Percentiles rank a stretch among this genome's conserved stretches.
phyloP scores from a whole-genome alignment of 164 flowering plant species.

The grape (Vitis vinifera) region DNA sequence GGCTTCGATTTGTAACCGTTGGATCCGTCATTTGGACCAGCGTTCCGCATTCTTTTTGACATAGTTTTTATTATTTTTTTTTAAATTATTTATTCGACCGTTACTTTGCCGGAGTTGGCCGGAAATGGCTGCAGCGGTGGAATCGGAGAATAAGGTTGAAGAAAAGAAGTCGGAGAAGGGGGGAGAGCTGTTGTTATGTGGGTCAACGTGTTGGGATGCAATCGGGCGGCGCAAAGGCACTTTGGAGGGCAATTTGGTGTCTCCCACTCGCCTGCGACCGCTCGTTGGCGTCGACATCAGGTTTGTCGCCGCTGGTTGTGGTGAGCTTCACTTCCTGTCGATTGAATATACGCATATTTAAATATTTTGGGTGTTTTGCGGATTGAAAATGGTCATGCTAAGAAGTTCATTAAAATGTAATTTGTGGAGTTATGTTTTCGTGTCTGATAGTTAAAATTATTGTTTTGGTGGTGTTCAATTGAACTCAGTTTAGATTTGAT shows the following conservation, averaged over 20 bases:
- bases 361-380: background rate
- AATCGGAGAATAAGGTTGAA: constrained; percentile 34
- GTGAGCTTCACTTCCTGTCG: constrained; percentile 31
- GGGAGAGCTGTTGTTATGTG: constrained; percentile 92
- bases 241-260: constrained; percentile 55
- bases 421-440: no score
- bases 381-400: background rate
- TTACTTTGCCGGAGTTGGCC: constrained; percentile 4
- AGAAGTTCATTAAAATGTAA: no score
- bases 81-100: background rate
- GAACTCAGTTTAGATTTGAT: background rate
- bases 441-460: background rate
- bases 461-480: background rate
- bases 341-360: background rate
- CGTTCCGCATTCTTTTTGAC: background rate
- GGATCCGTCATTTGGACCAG: constrained; percentile 9
- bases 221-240: constrained; percentile 51
- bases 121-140: constrained; percentile 36
- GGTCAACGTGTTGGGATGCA: constrained; percentile 75
- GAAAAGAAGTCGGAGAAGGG: constrained; percentile 43
- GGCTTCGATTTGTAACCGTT: constrained; percentile 15
- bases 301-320: constrained; percentile 79
- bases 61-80: background rate
- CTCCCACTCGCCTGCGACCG: constrained; percentile 81
- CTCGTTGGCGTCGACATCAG: constrained; percentile 80